Base-by-base conservation (phyloP, 1,284 basidiomycete genomes). In the Fomitiporia mediterranea region DNA sequence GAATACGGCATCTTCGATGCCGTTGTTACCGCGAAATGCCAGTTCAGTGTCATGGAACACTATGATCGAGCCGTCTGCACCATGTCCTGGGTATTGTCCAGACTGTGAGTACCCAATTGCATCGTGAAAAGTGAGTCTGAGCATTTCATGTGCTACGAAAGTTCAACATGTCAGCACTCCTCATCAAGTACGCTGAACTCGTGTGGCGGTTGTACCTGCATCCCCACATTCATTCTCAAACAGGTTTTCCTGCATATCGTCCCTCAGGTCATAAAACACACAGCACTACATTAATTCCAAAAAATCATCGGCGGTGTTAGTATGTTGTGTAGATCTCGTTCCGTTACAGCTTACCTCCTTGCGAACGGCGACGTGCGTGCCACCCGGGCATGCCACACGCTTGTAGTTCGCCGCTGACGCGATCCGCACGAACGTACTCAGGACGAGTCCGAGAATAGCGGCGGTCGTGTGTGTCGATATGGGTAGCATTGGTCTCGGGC, bases 61-160 rank as follows among this genome's bases (percentile, higher is more conserved):
- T n/a, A 63, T 42, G 39, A 61, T 52, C 7, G 60, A 61, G 3
- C 62, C 62, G 30, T 63, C 62, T 11, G 62, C 62, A 13, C 62
- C 62, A 30, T 53, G 53, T n/a, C 60, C 60, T 25, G 37, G 38
- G 27, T 49, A 34, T 17, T 44, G 28, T 15, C 53, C 49, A 4
- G 53, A 38, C 11, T 23, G 15, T 3, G 61, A 62, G 51, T 59
- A 59, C 2, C 59, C 60, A 15, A 62, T 59, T 15, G 61, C 61
- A 32, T 62, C 61, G 51, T 62, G 61, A 54, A 62, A 62, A 2
- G 51, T 57, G 1, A 61, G 39, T 19, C 61, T 57, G 11, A 62
- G 34, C 1, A 42, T 25, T 19, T 60, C 53, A 37, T 58, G 61
- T 3, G 57, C 58, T 60, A 13, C 9, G 5, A 27, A 37, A 2